phyloP scores from a whole-genome alignment of 306 rosid species.

The Dalbergia cochinchinensis region DNA sequence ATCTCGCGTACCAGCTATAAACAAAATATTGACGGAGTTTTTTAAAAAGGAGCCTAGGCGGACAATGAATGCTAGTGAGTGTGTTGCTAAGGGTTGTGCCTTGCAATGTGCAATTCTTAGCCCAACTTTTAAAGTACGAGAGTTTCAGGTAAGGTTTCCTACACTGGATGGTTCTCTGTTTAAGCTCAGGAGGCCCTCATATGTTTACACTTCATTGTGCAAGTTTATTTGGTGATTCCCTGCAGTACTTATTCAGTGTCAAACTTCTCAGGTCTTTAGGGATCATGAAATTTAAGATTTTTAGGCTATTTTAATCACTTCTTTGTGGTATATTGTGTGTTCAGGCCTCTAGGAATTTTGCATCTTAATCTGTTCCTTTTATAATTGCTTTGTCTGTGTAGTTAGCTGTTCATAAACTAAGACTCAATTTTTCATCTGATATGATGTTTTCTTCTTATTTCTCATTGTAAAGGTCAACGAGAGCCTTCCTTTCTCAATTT shows the following conservation, averaged over 20 bases:
- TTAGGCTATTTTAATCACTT: background rate
- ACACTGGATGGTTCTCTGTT: background rate
- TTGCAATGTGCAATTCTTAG: conserved; percentile 95
- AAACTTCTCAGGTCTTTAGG: background rate
- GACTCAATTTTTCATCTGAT: background rate
- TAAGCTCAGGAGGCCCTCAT: background rate
- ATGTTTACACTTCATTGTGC: background rate
- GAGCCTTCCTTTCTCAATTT: conserved; percentile 78
- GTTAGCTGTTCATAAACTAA: background rate
- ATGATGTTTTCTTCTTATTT: background rate
- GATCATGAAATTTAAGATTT: background rate
- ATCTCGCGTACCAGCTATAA: conserved; percentile 90
- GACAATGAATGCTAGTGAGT: conserved; percentile 97
- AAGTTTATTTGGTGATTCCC: background rate
- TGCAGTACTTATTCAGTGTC: background rate
- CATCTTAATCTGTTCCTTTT: no score
- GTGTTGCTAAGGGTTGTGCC: conserved; percentile 95
- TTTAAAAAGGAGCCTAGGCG: conserved; percentile 94
- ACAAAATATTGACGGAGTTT: conserved; percentile 83
- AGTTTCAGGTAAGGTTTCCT: conserved; percentile 75
- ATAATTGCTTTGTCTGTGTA: background rate
- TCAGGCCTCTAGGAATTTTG: no score
- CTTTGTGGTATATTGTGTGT: no score
- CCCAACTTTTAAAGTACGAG: conserved; percentile 91
- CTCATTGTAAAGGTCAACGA: conserved; percentile 72